Evolutionary conservation across 345 rosid genomes (phyloP).

Genomic region (Acer negundo): DNA sequence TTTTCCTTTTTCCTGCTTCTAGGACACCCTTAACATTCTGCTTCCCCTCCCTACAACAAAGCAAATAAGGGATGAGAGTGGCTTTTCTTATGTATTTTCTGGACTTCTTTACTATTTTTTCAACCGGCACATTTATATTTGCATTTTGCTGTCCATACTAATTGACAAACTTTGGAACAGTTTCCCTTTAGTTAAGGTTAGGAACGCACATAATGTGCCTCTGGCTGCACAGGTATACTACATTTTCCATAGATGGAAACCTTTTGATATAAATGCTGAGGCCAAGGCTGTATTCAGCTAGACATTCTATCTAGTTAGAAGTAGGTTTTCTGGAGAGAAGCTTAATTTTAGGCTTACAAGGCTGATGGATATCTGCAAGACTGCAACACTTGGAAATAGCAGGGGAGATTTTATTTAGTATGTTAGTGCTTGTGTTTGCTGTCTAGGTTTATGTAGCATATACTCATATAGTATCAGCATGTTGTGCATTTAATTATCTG

Average conservation of each 20-base stretch:
- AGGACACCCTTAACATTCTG: neutral
- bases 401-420: neutral
- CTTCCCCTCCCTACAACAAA: neutral
- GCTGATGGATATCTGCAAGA: neutral
- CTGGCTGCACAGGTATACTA: neutral
- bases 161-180: neutral
- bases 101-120: neutral
- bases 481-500: neutral
- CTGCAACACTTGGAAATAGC: neutral
- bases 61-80: neutral
- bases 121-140: neutral
- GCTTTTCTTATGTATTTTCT: neutral
- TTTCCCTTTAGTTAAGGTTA: neutral
- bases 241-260: constrained; percentile 1
- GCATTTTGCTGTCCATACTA: neutral
- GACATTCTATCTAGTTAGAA: neutral
- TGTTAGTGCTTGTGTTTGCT: constrained; percentile 3
- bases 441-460: neutral
- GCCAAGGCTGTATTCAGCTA: neutral
- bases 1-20: neutral
- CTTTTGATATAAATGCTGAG: neutral
- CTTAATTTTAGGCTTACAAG: neutral
- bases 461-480: too few relatives aligned
- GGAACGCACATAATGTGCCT: neutral
- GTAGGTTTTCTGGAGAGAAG: neutral